Evolutionary conservation across 306 rosid genomes (phyloP).

Genomic region (Pyrus communis): DNA sequence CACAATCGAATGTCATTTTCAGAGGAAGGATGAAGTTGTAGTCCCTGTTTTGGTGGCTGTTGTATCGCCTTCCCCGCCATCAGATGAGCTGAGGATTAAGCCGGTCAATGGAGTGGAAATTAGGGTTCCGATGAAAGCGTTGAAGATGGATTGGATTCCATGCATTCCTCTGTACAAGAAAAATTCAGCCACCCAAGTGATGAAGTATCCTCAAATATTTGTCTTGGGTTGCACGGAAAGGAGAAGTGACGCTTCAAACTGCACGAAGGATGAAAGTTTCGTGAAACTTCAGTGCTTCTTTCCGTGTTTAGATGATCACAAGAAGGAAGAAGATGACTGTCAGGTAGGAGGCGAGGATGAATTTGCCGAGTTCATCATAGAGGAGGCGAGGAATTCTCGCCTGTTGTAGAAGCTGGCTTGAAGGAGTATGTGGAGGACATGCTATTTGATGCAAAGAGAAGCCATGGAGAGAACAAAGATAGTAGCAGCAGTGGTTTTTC

Average conservation of each 20-base stretch:
- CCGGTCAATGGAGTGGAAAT: constrained; percentile 67
- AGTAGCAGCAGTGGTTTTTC: not conserved
- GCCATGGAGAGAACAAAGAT: not conserved
- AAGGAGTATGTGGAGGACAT: not conserved
- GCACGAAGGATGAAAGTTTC: not conserved
- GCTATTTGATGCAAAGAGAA: not conserved
- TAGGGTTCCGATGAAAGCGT: constrained; percentile 63
- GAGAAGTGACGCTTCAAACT: constrained; percentile 16
- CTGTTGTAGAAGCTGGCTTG: not conserved
- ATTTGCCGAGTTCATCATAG: not conserved
- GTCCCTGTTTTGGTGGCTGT: constrained; percentile 13
- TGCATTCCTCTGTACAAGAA: constrained; percentile 42
- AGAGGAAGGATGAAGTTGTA: not conserved
- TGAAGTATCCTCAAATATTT: constrained; percentile 49
- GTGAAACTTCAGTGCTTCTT: not conserved
- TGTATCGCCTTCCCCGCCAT: constrained; percentile 78
- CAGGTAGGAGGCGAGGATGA: not conserved
- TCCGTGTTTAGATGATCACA: not conserved
- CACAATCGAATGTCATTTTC: not conserved
- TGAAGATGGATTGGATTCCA: constrained; percentile 93
- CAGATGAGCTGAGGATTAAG: constrained; percentile 71
- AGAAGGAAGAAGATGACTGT: not conserved
- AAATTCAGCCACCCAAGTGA: constrained; percentile 11
- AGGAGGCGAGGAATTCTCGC: not conserved
- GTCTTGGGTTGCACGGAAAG: constrained; percentile 75